phyloP scores from a whole-genome alignment of 768 basidiomycete genomes.

The Tephrocybe sp. region DNA sequence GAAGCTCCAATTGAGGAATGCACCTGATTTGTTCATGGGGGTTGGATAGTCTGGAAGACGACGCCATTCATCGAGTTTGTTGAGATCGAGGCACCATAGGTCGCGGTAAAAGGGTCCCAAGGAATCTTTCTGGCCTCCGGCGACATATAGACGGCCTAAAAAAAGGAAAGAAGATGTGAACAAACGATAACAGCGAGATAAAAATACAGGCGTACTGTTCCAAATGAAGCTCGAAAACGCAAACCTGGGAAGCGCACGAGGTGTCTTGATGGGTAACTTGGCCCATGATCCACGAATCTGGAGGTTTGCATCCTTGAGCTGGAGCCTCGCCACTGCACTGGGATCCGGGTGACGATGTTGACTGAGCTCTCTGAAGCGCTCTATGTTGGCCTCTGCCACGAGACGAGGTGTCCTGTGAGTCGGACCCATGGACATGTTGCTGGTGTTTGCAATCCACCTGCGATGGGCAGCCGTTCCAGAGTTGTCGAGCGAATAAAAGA shows the following conservation, averaged over 20 bases:
- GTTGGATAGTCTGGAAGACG: slow-evolving; percentile 25
- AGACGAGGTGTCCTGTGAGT: slow-evolving; percentile 14
- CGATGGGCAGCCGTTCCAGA: slow-evolving; percentile 29
- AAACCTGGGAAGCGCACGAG: slow-evolving; percentile 16
- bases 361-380: slow-evolving; percentile 2
- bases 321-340: slow-evolving; percentile 10
- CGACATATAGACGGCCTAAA: slow-evolving; percentile 26
- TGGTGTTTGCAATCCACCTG: slow-evolving; percentile 18
- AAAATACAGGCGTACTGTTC: slow-evolving; percentile 24
- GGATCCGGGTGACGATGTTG: slow-evolving; percentile 30
- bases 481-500: slow-evolving; percentile 31
- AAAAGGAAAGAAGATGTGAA: too few relatives aligned
- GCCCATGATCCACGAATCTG: slow-evolving; percentile 37
- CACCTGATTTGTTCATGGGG: slow-evolving; percentile 8
- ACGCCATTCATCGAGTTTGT: slow-evolving; percentile 23
- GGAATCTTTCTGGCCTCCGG: slow-evolving; percentile 24
- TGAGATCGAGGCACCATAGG: slow-evolving; percentile 25
- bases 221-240: slow-evolving; percentile 26
- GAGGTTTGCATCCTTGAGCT: slow-evolving; percentile 15
- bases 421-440: slow-evolving; percentile 10
- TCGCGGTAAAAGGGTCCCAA: slow-evolving; percentile 26
- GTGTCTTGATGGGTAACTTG: slow-evolving; percentile 23
- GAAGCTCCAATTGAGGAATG: slow-evolving; percentile 23
- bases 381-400: slow-evolving; percentile 4
- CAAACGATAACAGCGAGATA: background rate